Percentiles rank a stretch among this genome's conserved stretches.
Conservation (phyloP, 1,139 yeast genomes). For the Yamadazyma sp. region DNA sequence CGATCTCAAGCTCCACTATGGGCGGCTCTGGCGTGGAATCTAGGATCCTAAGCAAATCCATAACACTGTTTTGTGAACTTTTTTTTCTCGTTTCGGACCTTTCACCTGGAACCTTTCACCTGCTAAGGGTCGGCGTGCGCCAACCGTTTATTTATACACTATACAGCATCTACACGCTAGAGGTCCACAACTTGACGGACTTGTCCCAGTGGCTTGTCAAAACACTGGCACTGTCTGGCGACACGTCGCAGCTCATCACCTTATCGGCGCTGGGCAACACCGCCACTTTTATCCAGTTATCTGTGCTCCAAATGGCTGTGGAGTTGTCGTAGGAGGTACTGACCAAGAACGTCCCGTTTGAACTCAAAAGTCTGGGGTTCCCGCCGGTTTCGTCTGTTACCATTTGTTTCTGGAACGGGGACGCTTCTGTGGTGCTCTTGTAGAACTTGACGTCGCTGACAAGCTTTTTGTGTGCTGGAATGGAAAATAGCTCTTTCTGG, state of each 20-base stretch:
- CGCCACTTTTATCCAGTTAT: constrained; percentile 64
- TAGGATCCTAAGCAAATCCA: constrained; percentile 76
- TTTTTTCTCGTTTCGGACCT: background rate
- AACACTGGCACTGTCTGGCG: constrained; percentile 40
- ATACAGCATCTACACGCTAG: too few species aligned
- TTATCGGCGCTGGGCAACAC: constrained; percentile 64
- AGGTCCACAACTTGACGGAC: constrained; percentile 61
- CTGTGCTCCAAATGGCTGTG: constrained; percentile 66
- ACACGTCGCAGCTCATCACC: constrained; percentile 68
- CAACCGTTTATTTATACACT: too few species aligned
- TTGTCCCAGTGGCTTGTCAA: constrained; percentile 86
- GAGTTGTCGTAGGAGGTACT: constrained; percentile 73
- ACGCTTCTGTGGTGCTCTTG: constrained; percentile 19
- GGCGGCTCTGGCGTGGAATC: constrained; percentile 88
- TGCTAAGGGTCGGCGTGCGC: background rate
- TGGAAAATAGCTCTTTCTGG: constrained; percentile 39
- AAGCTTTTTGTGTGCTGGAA: constrained; percentile 77
- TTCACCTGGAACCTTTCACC: background rate
- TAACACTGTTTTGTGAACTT: constrained; percentile 21
- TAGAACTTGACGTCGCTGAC: constrained; percentile 68
- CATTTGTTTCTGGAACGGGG: constrained; percentile 6
- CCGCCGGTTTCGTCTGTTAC: constrained; percentile 33
- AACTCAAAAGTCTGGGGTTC: constrained; percentile 20
- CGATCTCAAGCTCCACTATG: constrained; percentile 54
- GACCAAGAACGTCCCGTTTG: constrained; percentile 50